Evolutionary conservation across 441 rosid genomes (phyloP), one percentile per base, ranked within the genome.

Genomic region (Capsella rubella): DNA sequence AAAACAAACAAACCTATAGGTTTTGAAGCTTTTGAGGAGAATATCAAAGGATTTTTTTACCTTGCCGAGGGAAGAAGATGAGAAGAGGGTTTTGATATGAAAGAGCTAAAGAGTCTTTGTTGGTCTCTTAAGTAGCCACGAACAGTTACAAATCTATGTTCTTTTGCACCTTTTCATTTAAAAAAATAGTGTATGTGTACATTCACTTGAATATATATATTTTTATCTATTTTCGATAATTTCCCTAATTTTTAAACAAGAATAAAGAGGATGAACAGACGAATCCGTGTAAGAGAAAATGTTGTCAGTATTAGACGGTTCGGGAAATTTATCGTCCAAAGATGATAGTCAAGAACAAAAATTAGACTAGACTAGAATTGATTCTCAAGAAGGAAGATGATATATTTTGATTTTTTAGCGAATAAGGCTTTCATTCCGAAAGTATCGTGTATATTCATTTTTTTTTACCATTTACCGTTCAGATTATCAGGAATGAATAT

Each of bases 41-140:
- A 61, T 15, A 61, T 21, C 51, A 67, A 58, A 42, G 50, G 68
- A 0, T 32, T 21, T 21, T 32, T 39, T 27, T 49, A 59, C 67
- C 62, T 27, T 43, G 18, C 14, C 32, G 37, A 32, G 21, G 32
- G 35, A 56, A 57, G 57, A 67, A 60, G 78, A 61, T 43, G 58
- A 58, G 37, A 40, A 57, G 31, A 12, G 42, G 18, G 34, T 27
- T 56, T 31, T 40, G 65, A 69, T 13, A 18, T 65, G 72, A 39
- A 31, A 58, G 16, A 52, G 49, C 34, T 64, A 29, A 39, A 31
- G 68, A 66, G 67, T 58, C 54, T 60, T 43, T 14, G 13, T 10
- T 67, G 43, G 51, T 45, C 69, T 53, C 15, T 67, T 61, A 60
- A 43, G 18, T 60, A 69, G 52, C 43, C 29, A 49, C 50, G 27